These are phyloP conservation scores for Pseudopyricularia cyperi DNA, from an alignment of 2,329 filamentous ascomycete species.

Conservation along the genomic window DNA sequence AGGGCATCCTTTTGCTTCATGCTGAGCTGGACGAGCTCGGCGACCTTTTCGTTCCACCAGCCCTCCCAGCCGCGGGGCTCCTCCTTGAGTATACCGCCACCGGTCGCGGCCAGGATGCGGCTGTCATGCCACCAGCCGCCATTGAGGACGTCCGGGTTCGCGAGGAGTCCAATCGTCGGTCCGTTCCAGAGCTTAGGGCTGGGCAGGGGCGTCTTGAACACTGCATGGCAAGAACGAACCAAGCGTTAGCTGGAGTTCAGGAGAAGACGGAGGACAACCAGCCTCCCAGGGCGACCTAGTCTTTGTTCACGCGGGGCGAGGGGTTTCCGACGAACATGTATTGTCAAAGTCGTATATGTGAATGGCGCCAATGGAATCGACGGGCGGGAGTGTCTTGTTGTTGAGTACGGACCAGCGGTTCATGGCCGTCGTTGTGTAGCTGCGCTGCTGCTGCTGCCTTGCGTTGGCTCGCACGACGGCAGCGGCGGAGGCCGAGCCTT, in stretches of 20 bases:
- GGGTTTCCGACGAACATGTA: slow-evolving; percentile 49
- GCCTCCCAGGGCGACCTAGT: neutral
- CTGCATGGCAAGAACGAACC: slow-evolving; percentile 24
- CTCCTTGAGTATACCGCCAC: slow-evolving; percentile 69
- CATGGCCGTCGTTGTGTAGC: slow-evolving; percentile 56
- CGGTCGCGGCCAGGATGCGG: slow-evolving; percentile 73
- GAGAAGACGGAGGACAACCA: no score
- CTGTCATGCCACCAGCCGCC: slow-evolving; percentile 98
- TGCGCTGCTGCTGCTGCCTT: neutral
- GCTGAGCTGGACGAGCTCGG: slow-evolving; percentile 66
- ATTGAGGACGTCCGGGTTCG: slow-evolving; percentile 64
- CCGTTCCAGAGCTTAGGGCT: slow-evolving; percentile 81
- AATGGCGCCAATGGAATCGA: slow-evolving; percentile 60
- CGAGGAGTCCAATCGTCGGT: slow-evolving; percentile 62
- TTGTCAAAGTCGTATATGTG: slow-evolving; percentile 99
- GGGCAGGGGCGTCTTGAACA: slow-evolving; percentile 84
- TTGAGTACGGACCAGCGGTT: slow-evolving; percentile 72
- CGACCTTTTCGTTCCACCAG: slow-evolving; percentile 94
- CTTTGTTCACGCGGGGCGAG: neutral
- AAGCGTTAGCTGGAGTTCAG: neutral
- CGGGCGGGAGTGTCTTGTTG: slow-evolving; percentile 46
- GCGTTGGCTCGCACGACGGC: neutral
- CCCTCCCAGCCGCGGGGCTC: slow-evolving; percentile 76
- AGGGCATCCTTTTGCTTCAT: slow-evolving; percentile 76
- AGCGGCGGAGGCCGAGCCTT: slow-evolving; percentile 1